These are phyloP conservation scores for Alloteropsis semialata DNA, from an alignment of 176 grass and related monocot species.

Conservation along the genomic window DNA sequence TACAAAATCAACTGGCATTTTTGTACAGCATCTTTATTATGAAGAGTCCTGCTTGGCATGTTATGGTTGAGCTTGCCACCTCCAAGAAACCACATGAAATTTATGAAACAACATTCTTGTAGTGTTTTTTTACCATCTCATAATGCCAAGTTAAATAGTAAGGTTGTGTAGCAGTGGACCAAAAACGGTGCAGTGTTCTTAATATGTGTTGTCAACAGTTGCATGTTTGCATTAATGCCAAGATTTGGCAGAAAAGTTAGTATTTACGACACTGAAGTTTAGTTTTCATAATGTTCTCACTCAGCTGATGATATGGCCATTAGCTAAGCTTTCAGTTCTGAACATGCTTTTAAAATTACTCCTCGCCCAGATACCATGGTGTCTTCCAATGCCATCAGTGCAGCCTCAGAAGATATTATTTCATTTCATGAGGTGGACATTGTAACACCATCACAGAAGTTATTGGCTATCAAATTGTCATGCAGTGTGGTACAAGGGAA, in stretches of 20 bases:
- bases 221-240: not conserved
- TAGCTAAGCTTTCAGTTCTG: not conserved
- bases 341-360: constrained; percentile 37
- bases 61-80: constrained; percentile 23
- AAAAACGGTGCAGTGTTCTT: not conserved
- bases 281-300: not conserved
- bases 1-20: not conserved
- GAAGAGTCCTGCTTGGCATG: constrained; percentile 6
- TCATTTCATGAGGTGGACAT: constrained; percentile 87
- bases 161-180: not conserved
- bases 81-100: not conserved
- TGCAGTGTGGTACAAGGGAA: constrained; percentile 74
- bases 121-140: not conserved
- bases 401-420: constrained; percentile 63
- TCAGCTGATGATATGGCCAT: not conserved
- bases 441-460: constrained; percentile 81
- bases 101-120: not conserved
- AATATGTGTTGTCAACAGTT: not conserved
- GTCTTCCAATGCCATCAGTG: constrained; percentile 37
- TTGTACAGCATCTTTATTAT: not conserved
- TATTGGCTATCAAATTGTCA: constrained; percentile 73
- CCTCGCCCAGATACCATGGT: constrained; percentile 45
- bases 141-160: constrained; percentile 8
- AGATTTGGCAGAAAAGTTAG: not conserved
- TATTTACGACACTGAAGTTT: too few relatives aligned